Evolutionary conservation across 768 basidiomycete genomes (phyloP), one percentile per base, ranked within the genome.

Genomic region (Amanita thiersii): DNA sequence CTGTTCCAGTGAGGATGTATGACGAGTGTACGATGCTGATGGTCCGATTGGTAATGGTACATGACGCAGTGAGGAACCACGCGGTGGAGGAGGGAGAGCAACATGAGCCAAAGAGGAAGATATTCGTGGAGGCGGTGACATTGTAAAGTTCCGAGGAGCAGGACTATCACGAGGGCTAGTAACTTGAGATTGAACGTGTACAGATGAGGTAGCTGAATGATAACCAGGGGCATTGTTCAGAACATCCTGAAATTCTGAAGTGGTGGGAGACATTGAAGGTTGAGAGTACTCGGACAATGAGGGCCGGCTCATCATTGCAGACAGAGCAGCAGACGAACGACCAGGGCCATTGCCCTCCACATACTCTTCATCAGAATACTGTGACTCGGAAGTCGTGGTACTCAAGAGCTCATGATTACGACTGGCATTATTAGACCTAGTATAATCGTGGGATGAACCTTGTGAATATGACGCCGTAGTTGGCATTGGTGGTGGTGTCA

Each of bases 231-330:
- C 51, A 18, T 50, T 56, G 35, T 64, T 68, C 30, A 74, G 55
- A 11, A 69, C 74, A 49, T 85, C 82, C 19, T 76, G 74, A 61
- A 88, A 88, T n/a, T 81, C 82, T n/a, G 85, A 86, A 4, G 70
- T 77, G 3, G 84, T 83, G 1, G 85, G 86, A 7, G 63, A 63
- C 33, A 54, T 38, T 6, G 85, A 87, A 3, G 73, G 68, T 48
- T 78, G 76, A 7, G 81, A 79, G 55, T 81, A 81, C 40, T 78
- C 74, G 9, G 82, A 84, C 20, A 79, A 48, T 14, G 83, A 82
- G 3, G 65, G 73, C 29, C 79, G 68, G 48, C 65, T 69, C 12
- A 58, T 69, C 49, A 55, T 49, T 2, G 72, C 56, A 17, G 79
- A 79, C 34, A 76, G 48, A 14, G 73, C 66, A 45, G 77, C 57